These are phyloP conservation scores for Yamadazyma conglobata DNA, from an alignment of 1,139 yeast genomes.

Conservation along the genomic window DNA sequence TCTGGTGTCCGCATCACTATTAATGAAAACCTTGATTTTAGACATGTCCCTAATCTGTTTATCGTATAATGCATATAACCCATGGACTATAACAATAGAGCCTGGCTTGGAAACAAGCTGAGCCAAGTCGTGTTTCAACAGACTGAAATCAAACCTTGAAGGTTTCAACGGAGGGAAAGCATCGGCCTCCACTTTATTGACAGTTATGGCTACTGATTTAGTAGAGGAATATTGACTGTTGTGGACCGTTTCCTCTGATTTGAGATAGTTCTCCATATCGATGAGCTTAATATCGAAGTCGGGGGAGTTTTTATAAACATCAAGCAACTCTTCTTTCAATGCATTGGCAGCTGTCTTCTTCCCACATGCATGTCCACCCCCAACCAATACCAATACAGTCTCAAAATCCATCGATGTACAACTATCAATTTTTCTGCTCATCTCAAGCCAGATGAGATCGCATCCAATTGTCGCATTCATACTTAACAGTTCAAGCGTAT, in stretches of 20 bases:
- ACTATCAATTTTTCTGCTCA: constrained; percentile 3
- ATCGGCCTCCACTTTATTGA: constrained; percentile 17
- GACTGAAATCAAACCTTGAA: constrained; percentile 35
- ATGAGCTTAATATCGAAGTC: constrained; percentile 31
- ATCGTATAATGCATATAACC: constrained; percentile 77
- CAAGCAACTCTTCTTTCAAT: constrained; percentile 26
- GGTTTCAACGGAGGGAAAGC: constrained; percentile 30
- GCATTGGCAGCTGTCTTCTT: constrained; percentile 40
- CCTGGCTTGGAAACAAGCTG: constrained; percentile 19
- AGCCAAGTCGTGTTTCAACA: constrained; percentile 17
- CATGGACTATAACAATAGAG: constrained; percentile 59
- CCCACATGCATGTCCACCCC: constrained; percentile 78
- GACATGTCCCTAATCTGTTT: constrained; percentile 54
- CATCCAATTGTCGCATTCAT: constrained; percentile 3
- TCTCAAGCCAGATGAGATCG: constrained; percentile 5
- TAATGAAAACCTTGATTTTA: constrained; percentile 71
- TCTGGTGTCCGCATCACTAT: constrained; percentile 82
- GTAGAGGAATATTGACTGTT: constrained; percentile 19
- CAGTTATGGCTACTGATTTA: constrained; percentile 33
- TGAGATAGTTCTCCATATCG: constrained; percentile 32
- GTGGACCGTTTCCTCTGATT: constrained; percentile 13
- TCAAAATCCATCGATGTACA: constrained; percentile 10
- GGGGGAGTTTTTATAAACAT: constrained; percentile 5
- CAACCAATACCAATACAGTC: constrained; percentile 52
- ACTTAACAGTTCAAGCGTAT: neutral